Percentiles rank a stretch among this genome's conserved stretches.
Conservation (phyloP, 75 land plant species). For the Ceratopteris richardii region DNA sequence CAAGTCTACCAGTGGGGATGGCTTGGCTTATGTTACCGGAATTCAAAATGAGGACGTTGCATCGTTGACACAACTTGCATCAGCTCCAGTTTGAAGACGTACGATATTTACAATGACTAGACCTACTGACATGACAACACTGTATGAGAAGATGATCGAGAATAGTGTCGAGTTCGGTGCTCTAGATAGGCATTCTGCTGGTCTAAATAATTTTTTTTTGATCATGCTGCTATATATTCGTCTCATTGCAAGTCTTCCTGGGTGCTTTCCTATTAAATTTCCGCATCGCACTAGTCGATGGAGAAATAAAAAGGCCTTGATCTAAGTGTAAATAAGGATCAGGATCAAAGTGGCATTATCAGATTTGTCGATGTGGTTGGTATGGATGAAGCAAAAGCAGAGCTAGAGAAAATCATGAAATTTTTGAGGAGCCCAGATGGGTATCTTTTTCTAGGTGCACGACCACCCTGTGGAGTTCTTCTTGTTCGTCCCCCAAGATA, state of each 20-base stretch:
- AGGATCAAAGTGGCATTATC: too few relatives aligned
- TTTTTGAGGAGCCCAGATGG: too few relatives aligned
- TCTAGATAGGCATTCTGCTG: slow-evolving; percentile 85
- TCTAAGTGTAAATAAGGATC: too few relatives aligned
- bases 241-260: slow-evolving; percentile 72
- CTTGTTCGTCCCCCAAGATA: too few relatives aligned
- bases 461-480: too few relatives aligned
- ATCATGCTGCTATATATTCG: slow-evolving; percentile 79
- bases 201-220: slow-evolving; percentile 74
- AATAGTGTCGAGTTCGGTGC: too few relatives aligned
- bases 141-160: too few relatives aligned
- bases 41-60: background rate
- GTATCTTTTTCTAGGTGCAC: too few relatives aligned
- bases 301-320: too few relatives aligned
- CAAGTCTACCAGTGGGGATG: background rate
- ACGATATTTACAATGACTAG: slow-evolving; percentile 75
- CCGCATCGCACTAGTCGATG: slow-evolving; percentile 75
- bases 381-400: slow-evolving; percentile 98
- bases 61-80: slow-evolving; percentile 32
- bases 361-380: slow-evolving; percentile 97
- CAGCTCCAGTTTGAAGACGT: slow-evolving; percentile 41
- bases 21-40: too few relatives aligned
- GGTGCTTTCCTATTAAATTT: slow-evolving; percentile 73
- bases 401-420: slow-evolving; percentile 97
- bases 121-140: too few relatives aligned